Conservation (phyloP, 2,329 filamentous ascomycete species). For the Fusarium zealandicum region DNA sequence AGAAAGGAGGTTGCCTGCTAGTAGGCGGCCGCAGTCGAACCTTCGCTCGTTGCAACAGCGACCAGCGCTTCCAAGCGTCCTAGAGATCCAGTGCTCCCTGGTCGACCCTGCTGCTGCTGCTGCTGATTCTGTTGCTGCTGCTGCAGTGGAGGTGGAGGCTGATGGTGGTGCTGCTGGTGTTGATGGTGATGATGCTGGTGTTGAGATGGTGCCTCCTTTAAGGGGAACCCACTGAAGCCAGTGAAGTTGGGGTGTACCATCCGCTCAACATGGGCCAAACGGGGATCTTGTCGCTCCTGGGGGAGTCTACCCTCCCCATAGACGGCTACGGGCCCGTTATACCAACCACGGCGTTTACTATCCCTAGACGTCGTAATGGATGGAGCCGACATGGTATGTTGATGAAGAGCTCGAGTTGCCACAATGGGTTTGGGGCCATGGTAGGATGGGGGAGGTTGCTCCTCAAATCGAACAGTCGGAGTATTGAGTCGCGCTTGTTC, state of each 20-base stretch:
- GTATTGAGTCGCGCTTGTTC: conserved; percentile 57
- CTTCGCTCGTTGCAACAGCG: conserved; percentile 54
- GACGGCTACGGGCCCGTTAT: conserved; percentile 60
- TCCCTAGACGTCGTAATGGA: conserved; percentile 63
- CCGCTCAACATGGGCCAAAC: conserved; percentile 58
- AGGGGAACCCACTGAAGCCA: conserved; percentile 60
- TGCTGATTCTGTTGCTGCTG: conserved; percentile 40
- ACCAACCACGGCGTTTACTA: conserved; percentile 75
- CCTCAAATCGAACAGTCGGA: conserved; percentile 63
- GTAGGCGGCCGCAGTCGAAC: conserved; percentile 52
- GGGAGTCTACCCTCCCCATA: conserved; percentile 48
- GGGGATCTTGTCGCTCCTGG: conserved; percentile 41
- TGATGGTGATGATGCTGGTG: conserved; percentile 35
- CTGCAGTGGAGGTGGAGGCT: conserved; percentile 28
- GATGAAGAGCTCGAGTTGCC: conserved; percentile 51
- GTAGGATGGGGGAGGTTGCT: conserved; percentile 51
- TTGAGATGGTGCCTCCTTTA: conserved; percentile 42
- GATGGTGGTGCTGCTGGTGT: conserved; percentile 15
- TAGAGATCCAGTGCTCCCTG: conserved; percentile 45
- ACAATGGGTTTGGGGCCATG: conserved; percentile 43
- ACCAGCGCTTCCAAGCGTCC: conserved; percentile 53
- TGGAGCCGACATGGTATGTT: conserved; percentile 68
- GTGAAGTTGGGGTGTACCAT: conserved; percentile 65
- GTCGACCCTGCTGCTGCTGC: conserved; percentile 42
- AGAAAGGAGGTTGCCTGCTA: conserved; percentile 17